Evolutionary conservation across 192 early-diverging fungal species (phyloP), one percentile per base, ranked within the genome.

Genomic region (Backusella psychrophila): DNA sequence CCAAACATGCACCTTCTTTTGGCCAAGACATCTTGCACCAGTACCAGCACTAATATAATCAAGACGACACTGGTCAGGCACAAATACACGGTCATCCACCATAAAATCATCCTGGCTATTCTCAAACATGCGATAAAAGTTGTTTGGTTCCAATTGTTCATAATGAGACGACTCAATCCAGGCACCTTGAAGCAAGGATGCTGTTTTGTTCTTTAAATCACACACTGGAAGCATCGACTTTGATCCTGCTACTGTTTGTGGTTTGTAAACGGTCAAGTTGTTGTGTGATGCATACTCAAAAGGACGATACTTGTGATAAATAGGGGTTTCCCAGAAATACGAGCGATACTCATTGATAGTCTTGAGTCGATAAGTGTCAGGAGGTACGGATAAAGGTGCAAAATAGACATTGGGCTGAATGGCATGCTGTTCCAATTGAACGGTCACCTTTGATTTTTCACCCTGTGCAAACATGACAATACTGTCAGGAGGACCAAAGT

Each of bases 41-140:
- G 75, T 63, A 38, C 76, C 76, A 63, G 56, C 52, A 8, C 72
- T 74, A 6, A 66, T 81, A 8, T 81, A 77, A 12, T 77, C 68
- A 1, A 81, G 33, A 26, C 69, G 76, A 59, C 80, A 81, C 17
- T 56, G 38, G 29, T 75, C 69, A 33, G 80, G 76, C 12, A 81
- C 76, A 78, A 71, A 81, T 6, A 81, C 56, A 19, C 67, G 44
- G 6, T 49, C 59, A 42, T 72, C 15, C 2, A 56, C 15, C 3
- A 74, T 75, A 52, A 70, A 75, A 38, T 81, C 79, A 39, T 77
- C 53, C n/a, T 81, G 75, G n/a, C 44, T 52, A 1, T 46, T 44
- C 35, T 71, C 75, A 74, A 81, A 81, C 79, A 81, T 81, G 12
- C 71, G 72, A 66, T 81, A 81, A 46, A 81, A 81, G 26, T 77